Base-by-base conservation (phyloP, 345 rosid species). In the Citrus inodora region DNA sequence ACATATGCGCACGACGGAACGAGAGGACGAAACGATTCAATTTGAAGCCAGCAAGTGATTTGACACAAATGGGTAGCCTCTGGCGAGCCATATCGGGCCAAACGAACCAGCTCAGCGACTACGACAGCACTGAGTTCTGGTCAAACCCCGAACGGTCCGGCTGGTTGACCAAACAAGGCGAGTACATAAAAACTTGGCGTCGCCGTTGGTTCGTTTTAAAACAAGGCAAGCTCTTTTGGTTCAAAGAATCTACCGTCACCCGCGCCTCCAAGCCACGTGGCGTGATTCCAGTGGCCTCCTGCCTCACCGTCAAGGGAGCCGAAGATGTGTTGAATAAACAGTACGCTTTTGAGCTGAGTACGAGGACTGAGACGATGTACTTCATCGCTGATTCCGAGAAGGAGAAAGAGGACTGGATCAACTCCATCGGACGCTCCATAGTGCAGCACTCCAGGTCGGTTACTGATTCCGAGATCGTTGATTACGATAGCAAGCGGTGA, bases 391-490 rank as follows among this genome's bases (percentile, higher is more conserved):
- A 90, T 74, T 81, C 90, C 3, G 97, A 92, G 82, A 90, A 87
- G 76, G 92, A 92, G 78, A 92, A 90, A 82, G 94, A 92, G 85
- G 93, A 90, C 32, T 90, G 94, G 97, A 92, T 92, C 83, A 90
- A 89, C 78, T 89, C 97, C 40, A 90, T 89, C 81, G 94, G 97
- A 40, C 86, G 93, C 61, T 90, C 91, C 14, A 89, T 90, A 56
- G 94, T 92, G 22, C 94, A 90, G 86, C 91, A 85, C 86, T 92
- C 94, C 28, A 87, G 87, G 70, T 90, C 93, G 16, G 92, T 87
- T 9, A 88, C 97, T 13, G 93, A 92, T 80, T 88, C 92, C 2
- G 94, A 92, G 91, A 69, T 92, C 73, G 83, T 89, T 37, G 93
- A 90, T 79, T 90, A 90, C 42, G 93, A 88, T 76, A 84, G 81